Conservation (phyloP, 148 eudicot genomes). For the Rhododendron vialii region DNA sequence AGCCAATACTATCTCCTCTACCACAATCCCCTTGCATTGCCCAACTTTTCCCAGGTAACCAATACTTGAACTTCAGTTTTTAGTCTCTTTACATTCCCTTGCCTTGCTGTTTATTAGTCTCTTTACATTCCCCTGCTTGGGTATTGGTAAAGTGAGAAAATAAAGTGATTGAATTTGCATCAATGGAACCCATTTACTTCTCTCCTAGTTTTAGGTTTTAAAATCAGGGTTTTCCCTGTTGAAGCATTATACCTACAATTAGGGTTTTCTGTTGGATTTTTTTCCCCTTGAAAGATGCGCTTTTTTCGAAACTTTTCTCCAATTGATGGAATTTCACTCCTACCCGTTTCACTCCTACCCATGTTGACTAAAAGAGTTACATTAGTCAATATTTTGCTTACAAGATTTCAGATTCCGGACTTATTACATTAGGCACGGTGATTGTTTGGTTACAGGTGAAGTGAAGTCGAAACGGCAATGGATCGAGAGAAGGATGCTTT, state of each 20-base stretch:
- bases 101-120: neutral
- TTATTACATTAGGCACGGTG: neutral
- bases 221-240: neutral
- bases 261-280: neutral
- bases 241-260: neutral
- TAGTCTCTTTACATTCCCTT: neutral
- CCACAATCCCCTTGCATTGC: neutral
- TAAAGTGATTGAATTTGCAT: neutral
- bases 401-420: neutral
- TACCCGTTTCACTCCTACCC: neutral
- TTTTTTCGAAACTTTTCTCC: neutral
- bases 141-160: neutral
- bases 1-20: neutral
- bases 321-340: neutral
- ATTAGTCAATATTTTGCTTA: neutral
- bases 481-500: constrained; percentile 62
- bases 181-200: neutral
- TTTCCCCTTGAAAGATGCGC: neutral
- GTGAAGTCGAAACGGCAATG: constrained; percentile 28
- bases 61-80: neutral
- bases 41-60: neutral
- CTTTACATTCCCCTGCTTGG: neutral
- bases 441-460: neutral
- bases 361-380: neutral
- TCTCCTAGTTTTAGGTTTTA: neutral